These are phyloP conservation scores for Dendrobium officinale DNA, from an alignment of 106 monocot species.

Conservation along the genomic window DNA sequence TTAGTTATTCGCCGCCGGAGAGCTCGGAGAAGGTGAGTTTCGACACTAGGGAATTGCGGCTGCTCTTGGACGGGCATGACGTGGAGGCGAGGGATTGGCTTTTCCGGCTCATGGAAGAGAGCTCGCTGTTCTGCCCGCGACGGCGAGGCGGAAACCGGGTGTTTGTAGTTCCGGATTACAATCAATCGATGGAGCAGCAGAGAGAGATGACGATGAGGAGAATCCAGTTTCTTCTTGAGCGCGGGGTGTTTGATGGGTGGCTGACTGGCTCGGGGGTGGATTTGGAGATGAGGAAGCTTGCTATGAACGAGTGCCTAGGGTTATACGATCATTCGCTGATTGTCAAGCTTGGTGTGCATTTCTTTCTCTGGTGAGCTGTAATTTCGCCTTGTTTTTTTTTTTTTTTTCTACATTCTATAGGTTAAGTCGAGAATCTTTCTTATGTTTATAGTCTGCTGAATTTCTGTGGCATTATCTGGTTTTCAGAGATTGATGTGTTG, in stretches of 20 bases:
- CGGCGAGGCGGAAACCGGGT: constrained; percentile 21
- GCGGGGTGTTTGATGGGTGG: constrained; percentile 75
- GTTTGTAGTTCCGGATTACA: constrained; percentile 70
- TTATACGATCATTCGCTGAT: constrained; percentile 77
- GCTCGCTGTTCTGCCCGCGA: constrained; percentile 55
- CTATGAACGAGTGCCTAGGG: constrained; percentile 47
- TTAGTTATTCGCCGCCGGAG: constrained; percentile 12
- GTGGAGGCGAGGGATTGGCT: constrained; percentile 52
- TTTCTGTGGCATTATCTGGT: neutral
- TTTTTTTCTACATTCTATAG: neutral
- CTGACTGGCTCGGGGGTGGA: constrained; percentile 38
- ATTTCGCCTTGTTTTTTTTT: neutral
- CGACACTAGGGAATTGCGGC: constrained; percentile 31
- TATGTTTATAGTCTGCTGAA: neutral
- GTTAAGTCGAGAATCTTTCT: neutral
- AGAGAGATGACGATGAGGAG: constrained; percentile 71
- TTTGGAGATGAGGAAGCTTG: constrained; percentile 53
- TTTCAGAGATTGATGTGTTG: neutral
- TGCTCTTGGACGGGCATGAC: constrained; percentile 68
- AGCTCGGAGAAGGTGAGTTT: constrained; percentile 7
- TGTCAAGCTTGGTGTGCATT: constrained; percentile 82
- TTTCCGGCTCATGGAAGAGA: constrained; percentile 63
- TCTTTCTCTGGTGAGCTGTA: constrained; percentile 70
- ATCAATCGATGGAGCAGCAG: constrained; percentile 86
- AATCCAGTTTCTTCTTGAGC: constrained; percentile 39